Base-by-base conservation (phyloP, 2,329 filamentous ascomycete genomes). In the Bisporella sp. region DNA sequence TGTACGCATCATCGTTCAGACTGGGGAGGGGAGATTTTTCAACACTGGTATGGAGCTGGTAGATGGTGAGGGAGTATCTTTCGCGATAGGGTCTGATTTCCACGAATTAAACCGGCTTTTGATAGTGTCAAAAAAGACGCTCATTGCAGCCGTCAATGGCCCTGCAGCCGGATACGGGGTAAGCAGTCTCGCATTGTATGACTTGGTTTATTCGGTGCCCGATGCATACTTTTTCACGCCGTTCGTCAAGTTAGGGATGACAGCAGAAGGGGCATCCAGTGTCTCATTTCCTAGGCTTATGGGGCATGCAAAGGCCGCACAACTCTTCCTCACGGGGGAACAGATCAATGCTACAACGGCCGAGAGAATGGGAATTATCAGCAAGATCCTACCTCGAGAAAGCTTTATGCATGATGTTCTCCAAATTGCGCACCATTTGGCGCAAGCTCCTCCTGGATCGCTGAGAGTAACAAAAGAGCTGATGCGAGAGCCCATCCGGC, bases 211-310 rank as follows among this genome's bases (percentile, higher is more conserved):
- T 42, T 46, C 53, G 7, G 56, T 59, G 1, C 58, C 58, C 2
- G 53, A 59, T 42, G 58, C 59, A 4, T 60, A 57, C 45, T 59
- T 61, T 47, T 61, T 61, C 48, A 60, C 59, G 9, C 59, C 59
- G 1, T 61, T 61, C 35, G 55, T 60, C 6, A 59, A 60, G 47
- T 59, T 53, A 54, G 59, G 58, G 8, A 60, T 61, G 53, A 48
- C 51, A 4, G 43, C 58, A 12, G 59, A 61, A 50, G 59, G 53
- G 33, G 51, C 51, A 39, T 61, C 59, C 11, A 60, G 58, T 48
- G 42, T 57, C 42, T 46, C 59, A 8, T 58, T 61, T 41, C 48
- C 58, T 5, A 56, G 42, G 32, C 35, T 61, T 13, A 57, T 61
- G 59, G 59, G 59, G 2, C 49, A 61, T 31, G 58, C 59, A 31